Evolutionary conservation across 257 asterid genomes (phyloP).

Genomic region (Schizonepeta tenuifolia): DNA sequence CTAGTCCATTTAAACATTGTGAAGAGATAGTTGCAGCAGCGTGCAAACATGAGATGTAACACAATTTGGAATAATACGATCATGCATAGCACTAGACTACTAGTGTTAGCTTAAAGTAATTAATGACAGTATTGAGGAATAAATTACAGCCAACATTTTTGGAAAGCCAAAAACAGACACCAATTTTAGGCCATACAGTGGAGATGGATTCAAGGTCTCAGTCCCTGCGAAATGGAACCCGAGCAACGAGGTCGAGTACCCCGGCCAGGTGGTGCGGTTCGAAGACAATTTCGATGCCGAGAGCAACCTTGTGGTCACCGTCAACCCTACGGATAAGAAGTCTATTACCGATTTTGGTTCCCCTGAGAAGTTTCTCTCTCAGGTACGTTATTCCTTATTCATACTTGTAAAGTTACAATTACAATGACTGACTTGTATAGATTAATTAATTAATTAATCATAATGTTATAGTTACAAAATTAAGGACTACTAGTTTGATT

Average conservation of each 20-base stretch:
- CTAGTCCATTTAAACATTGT: too few relatives aligned
- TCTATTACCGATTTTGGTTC: slow-evolving; percentile 77
- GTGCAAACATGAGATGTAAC: too few relatives aligned
- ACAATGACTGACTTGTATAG: too few relatives aligned
- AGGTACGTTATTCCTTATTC: not conserved
- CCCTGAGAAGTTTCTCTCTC: slow-evolving; percentile 70
- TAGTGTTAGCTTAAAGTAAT: too few relatives aligned
- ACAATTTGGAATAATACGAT: too few relatives aligned
- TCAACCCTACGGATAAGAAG: slow-evolving; percentile 78
- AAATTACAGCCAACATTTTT: slow-evolving; percentile 72
- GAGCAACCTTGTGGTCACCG: slow-evolving; percentile 58
- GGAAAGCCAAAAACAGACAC: slow-evolving; percentile 76
- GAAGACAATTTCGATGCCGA: slow-evolving; percentile 89
- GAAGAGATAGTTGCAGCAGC: too few relatives aligned
- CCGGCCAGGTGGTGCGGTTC: slow-evolving; percentile 75
- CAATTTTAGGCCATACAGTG: slow-evolving; percentile 53
- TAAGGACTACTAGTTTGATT: too few relatives aligned
- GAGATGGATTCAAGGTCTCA: slow-evolving; percentile 62
- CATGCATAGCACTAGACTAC: too few relatives aligned
- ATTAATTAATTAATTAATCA: too few relatives aligned
- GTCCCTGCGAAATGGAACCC: slow-evolving; percentile 85
- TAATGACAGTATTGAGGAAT: not conserved
- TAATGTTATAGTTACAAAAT: too few relatives aligned
- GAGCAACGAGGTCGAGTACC: slow-evolving; percentile 68
- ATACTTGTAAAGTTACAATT: too few relatives aligned